phyloP scores from a whole-genome alignment of 2,329 filamentous ascomycete species.

The Colletotrichum sidae region DNA sequence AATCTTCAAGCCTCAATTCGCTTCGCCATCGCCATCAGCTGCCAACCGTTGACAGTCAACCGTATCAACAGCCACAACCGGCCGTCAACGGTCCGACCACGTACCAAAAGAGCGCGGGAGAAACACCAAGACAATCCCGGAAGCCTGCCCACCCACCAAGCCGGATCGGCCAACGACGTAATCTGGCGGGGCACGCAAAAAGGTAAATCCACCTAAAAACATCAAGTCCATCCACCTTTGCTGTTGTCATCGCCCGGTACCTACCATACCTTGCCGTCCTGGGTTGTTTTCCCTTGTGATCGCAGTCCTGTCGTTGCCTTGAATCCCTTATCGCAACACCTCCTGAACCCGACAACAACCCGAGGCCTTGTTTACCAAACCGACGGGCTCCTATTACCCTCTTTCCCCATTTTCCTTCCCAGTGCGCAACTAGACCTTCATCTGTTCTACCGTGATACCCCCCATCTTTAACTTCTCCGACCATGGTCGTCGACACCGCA shows the following conservation, averaged over 20 bases:
- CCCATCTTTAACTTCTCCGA: slow-evolving; percentile 40
- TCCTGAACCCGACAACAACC: no score
- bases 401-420: not conserved
- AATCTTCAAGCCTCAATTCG: slow-evolving; percentile 30
- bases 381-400: not conserved
- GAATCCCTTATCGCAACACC: no score
- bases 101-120: not conserved
- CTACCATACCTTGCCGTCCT: not conserved
- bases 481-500: slow-evolving; percentile 87
- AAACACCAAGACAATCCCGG: no score
- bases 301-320: no score
- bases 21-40: slow-evolving; percentile 3
- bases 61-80: slow-evolving; percentile 2
- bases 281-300: not conserved
- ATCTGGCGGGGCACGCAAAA: slow-evolving; percentile 40
- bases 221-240: slow-evolving; percentile 4
- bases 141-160: not conserved
- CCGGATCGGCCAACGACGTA: slow-evolving; percentile 36
- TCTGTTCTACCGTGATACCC: slow-evolving; percentile 16
- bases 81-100: slow-evolving; percentile 6
- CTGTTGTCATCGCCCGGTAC: slow-evolving; percentile 9
- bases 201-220: slow-evolving; percentile 34
- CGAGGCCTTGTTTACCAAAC: no score
- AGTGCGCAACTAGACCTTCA: not conserved
- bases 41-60: not conserved